Conservation (phyloP, 139 green algal species). For the Raphidocelis subcapitata region DNA sequence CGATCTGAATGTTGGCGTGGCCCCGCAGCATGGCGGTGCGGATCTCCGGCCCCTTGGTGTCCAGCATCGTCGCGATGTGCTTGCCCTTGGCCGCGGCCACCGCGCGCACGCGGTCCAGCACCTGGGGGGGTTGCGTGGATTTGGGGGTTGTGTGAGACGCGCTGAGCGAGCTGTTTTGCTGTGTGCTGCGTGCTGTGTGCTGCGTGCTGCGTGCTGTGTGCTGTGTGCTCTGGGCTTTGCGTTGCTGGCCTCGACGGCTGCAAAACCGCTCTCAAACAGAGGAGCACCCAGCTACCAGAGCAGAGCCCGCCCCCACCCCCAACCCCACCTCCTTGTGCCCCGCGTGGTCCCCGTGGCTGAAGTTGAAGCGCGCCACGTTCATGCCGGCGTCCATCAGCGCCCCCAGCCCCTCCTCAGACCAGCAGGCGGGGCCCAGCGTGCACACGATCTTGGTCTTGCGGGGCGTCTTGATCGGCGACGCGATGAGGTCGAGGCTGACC, state of each 20-base stretch:
- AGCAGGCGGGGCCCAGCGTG: constrained; percentile 83
- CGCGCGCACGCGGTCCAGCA: constrained; percentile 14
- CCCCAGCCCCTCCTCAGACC: constrained; percentile 61
- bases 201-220: too few species aligned
- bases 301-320: not conserved
- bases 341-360: constrained; percentile 83
- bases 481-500: constrained; percentile 35
- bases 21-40: constrained; percentile 59
- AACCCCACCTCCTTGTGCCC: constrained; percentile 50
- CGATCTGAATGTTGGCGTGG: constrained; percentile 39
- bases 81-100: constrained; percentile 22
- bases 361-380: constrained; percentile 97
- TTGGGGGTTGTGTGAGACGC: too few species aligned
- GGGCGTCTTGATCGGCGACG: constrained; percentile 7
- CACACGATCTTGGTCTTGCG: constrained; percentile 86
- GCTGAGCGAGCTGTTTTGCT: too few species aligned
- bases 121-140: constrained; percentile 26
- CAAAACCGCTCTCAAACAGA: too few species aligned
- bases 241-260: too few species aligned
- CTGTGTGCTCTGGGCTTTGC: too few species aligned
- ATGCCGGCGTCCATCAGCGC: constrained; percentile 86
- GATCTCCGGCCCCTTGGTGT: constrained; percentile 71
- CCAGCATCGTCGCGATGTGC: constrained; percentile 44
- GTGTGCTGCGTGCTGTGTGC: too few species aligned
- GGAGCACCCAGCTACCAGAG: too few species aligned